Conservation (phyloP, 1,284 basidiomycete species). For the Heterobasidion irregulare region DNA sequence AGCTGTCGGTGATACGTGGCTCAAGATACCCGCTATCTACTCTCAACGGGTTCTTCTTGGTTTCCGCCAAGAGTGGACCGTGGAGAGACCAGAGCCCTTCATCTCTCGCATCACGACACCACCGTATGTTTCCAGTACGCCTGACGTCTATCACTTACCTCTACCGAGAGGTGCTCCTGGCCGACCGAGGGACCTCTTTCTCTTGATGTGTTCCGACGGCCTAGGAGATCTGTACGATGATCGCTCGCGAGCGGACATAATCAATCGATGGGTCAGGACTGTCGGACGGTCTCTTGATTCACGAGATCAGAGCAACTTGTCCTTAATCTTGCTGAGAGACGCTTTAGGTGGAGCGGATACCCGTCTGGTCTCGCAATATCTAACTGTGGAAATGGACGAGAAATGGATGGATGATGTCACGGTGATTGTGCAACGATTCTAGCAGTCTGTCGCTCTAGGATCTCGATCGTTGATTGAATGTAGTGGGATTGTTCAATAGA, state of each 20-base stretch:
- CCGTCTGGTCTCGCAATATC: slow-evolving; percentile 41
- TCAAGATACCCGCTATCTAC: slow-evolving; percentile 53
- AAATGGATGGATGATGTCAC: slow-evolving; percentile 71
- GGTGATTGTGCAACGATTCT: slow-evolving; percentile 32
- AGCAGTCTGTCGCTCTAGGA: not conserved
- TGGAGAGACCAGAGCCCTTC: slow-evolving; percentile 29
- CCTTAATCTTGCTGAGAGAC: slow-evolving; percentile 44
- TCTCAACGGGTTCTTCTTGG: slow-evolving; percentile 44
- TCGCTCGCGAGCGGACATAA: slow-evolving; percentile 24
- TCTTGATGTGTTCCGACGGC: slow-evolving; percentile 52
- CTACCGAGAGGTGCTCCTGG: slow-evolving; percentile 11
- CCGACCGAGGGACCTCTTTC: slow-evolving; percentile 16
- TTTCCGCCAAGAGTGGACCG: slow-evolving; percentile 39
- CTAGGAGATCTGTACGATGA: slow-evolving; percentile 43
- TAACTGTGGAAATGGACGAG: slow-evolving; percentile 55
- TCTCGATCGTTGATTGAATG: not conserved
- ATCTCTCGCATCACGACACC: slow-evolving; percentile 43
- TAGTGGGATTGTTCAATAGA: too few species aligned
- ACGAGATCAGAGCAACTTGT: slow-evolving; percentile 28
- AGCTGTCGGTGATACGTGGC: slow-evolving; percentile 58
- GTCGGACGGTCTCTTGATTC: slow-evolving; percentile 20
- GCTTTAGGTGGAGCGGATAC: slow-evolving; percentile 47
- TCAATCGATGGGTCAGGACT: slow-evolving; percentile 32
- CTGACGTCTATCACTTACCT: slow-evolving; percentile 39
- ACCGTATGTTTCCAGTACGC: slow-evolving; percentile 46